phyloP scores from a whole-genome alignment of 2,329 filamentous ascomycete genomes.

The Exophiala lecanii-corni region DNA sequence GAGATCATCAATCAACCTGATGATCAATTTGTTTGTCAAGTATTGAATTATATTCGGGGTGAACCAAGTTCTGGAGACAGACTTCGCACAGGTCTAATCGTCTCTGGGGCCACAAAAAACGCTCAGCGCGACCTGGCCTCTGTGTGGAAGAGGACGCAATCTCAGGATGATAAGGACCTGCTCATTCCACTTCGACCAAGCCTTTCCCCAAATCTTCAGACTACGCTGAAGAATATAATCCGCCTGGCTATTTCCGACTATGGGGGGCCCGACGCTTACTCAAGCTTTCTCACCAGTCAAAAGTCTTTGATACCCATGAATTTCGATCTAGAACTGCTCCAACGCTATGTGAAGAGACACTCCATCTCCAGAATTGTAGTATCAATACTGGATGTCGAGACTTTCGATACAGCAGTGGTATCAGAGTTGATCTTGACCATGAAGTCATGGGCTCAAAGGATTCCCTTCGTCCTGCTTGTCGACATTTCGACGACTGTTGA shows the following conservation, averaged over 20 bases:
- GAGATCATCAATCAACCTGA: constrained; percentile 38
- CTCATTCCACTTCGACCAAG: constrained; percentile 41
- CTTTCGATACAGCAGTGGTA: constrained; percentile 42
- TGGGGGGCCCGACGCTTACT: constrained; percentile 37
- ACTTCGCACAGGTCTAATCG: constrained; percentile 18
- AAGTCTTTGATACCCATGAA: constrained; percentile 38
- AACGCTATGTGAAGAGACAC: constrained; percentile 38
- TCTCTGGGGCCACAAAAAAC: constrained; percentile 14
- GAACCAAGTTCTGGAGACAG: background rate
- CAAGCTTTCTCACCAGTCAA: constrained; percentile 36
- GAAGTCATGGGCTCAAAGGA: constrained; percentile 57
- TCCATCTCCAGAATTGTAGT: constrained; percentile 38
- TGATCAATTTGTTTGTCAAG: constrained; percentile 34
- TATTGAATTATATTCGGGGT: constrained; percentile 22
- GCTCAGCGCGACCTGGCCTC: constrained; percentile 12
- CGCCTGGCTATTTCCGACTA: constrained; percentile 37
- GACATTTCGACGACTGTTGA: constrained; percentile 61
- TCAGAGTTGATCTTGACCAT: constrained; percentile 43
- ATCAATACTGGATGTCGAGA: constrained; percentile 44
- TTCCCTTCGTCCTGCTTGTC: constrained; percentile 56
- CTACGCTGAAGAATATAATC: constrained; percentile 43
- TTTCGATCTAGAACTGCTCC: constrained; percentile 44
- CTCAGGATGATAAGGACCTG: constrained; percentile 7
- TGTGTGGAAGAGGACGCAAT: constrained; percentile 4
- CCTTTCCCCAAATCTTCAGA: constrained; percentile 44